phyloP scores from a whole-genome alignment of 768 basidiomycete species.

The Imleria badia region DNA sequence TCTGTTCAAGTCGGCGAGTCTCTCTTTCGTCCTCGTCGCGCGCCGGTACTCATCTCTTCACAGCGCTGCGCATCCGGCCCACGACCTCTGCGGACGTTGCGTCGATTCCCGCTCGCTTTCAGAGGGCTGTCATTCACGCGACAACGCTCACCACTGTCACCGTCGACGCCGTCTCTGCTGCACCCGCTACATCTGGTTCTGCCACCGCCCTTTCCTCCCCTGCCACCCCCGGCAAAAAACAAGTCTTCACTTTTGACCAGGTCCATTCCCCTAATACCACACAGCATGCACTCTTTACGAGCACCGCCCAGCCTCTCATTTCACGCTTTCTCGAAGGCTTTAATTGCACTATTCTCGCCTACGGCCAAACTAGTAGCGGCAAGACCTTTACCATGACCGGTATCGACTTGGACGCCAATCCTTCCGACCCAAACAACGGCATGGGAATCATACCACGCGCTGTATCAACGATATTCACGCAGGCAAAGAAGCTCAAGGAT shows the following conservation, averaged over 20 bases:
- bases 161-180: slow-evolving; percentile 69
- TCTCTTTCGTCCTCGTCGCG: not conserved
- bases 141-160: slow-evolving; percentile 70
- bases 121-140: slow-evolving; percentile 83
- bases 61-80: slow-evolving; percentile 90
- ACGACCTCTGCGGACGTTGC: slow-evolving; percentile 78
- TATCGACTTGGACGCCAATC: slow-evolving; percentile 84
- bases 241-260: slow-evolving; percentile 90
- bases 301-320: slow-evolving; percentile 82
- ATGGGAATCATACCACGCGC: slow-evolving; percentile 97
- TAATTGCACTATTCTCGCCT: slow-evolving; percentile 73
- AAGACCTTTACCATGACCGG: slow-evolving; percentile 91
- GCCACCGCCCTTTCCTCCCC: slow-evolving; percentile 47
- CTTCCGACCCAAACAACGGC: slow-evolving; percentile 73
- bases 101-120: slow-evolving; percentile 92
- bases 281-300: slow-evolving; percentile 83
- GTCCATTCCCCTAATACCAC: slow-evolving; percentile 85
- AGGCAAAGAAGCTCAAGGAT: slow-evolving; percentile 73
- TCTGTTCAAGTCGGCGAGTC: slow-evolving; percentile 92
- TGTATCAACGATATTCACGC: slow-evolving; percentile 82
- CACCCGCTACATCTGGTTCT: slow-evolving; percentile 50
- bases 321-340: slow-evolving; percentile 89
- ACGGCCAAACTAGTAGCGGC: slow-evolving; percentile 35
- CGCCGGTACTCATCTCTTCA: not conserved
- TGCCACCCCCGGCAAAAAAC: slow-evolving; percentile 66